Base-by-base conservation (phyloP, 345 rosid genomes). In the Firmiana major region DNA sequence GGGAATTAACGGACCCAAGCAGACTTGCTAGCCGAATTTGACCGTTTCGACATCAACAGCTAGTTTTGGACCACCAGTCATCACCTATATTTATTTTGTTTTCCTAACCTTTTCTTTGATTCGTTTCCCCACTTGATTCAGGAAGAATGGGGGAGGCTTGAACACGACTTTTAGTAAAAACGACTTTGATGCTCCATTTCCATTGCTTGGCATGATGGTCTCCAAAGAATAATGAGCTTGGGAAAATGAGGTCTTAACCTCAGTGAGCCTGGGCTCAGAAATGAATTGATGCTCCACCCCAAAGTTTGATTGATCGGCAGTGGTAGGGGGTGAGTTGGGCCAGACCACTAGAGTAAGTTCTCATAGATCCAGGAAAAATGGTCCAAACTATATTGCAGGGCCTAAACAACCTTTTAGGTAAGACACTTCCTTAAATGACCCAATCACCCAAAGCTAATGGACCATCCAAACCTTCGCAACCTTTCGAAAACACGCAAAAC, bases 401-500 rank as follows among this genome's bases (percentile, higher is more conserved):
- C n/a, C 43, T 63, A 28, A 16, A 62, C 2, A 62, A 28, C 9
- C 40, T 60, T 13, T 26, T 60, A 28, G 19, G n/a, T 31, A 51
- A 46, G 0, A 46, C 15, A 46, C 24, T n/a, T 54, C 24, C 60
- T 21, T 68, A 51, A 49, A 63, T 75, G 78, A 31, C 34, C 34
- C 34, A 31, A 31, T 31, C 34, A 75, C 55, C 67, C 69, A 60
- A 62, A 45, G 38, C 21, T 55, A 82, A 86, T 90, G 89, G 86
- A 79, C 81, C 22, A 74, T 76, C 76, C 85, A 80, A 26, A 62
- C 28, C 57, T 91, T 89, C 80, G 87, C n/a, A 77, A 84, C 64
- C 81, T 90, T 51, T 79, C 93, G 77, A 85, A 89, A 77, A 65
- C 86, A n/a, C n/a, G n/a, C n/a, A n/a, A n/a, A n/a, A n/a, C n/a